Conservation (phyloP, 495 filamentous ascomycete genomes). For the Talaromyces liani region DNA sequence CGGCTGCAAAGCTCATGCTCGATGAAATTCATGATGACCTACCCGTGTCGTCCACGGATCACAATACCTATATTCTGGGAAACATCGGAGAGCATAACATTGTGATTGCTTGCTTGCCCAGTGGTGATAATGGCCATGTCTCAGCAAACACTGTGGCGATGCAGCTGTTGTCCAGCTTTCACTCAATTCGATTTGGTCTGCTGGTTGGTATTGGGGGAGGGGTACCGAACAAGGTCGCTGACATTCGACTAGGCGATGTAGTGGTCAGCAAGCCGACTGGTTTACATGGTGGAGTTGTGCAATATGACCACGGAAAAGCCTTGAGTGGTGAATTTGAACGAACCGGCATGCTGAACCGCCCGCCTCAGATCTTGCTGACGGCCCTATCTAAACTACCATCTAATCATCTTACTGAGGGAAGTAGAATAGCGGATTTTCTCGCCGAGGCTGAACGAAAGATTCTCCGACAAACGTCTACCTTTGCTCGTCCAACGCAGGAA, state of each 20-base stretch:
- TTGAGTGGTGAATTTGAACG: constrained; percentile 12
- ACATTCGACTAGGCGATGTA: constrained; percentile 32
- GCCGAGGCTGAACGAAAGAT: constrained; percentile 5
- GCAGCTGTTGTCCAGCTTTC: constrained; percentile 21
- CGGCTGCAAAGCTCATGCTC: constrained; percentile 11
- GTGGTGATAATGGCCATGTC: constrained; percentile 16
- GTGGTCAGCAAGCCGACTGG: constrained; percentile 25
- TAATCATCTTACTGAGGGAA: constrained; percentile 12
- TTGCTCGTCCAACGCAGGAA: constrained; percentile 10
- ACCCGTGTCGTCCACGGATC: not conserved
- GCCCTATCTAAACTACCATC: constrained; percentile 11
- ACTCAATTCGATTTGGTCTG: constrained; percentile 24
- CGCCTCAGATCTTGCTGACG: constrained; percentile 12
- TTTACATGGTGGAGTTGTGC: constrained; percentile 16
- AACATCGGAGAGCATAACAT: constrained; percentile 19
- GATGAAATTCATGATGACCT: constrained; percentile 5
- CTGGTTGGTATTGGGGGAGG: constrained; percentile 28
- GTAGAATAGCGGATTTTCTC: constrained; percentile 10
- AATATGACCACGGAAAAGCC: constrained; percentile 12
- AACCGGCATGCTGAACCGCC: constrained; percentile 17
- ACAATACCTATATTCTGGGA: constrained; percentile 19
- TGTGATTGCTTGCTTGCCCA: constrained; percentile 19
- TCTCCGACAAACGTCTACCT: not conserved
- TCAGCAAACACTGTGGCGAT: constrained; percentile 21
- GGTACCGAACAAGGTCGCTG: constrained; percentile 15